Evolutionary conservation across 2,329 filamentous ascomycete genomes (phyloP), one percentile per base, ranked within the genome.

Genomic region (Paraphaeosphaeria sporulosa): DNA sequence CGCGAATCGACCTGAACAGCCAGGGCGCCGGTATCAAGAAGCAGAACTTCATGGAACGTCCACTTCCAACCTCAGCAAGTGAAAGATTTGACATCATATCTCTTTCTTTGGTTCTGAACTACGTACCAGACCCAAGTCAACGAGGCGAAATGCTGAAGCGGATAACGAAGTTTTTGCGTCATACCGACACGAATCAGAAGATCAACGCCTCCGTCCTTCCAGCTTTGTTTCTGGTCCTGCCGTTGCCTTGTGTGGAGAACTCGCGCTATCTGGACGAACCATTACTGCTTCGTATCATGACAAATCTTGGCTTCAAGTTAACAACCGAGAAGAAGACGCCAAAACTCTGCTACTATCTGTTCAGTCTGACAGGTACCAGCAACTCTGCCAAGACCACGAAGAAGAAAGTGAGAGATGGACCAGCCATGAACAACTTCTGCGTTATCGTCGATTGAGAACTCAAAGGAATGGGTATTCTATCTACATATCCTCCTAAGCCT

Each of bases 1-100:
- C 89, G 62, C 87, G 93, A 64, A 97, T 99, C 75, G 95, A 99
- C 74, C 81, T 99, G 58, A 91, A 96, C 78, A 95, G 93, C 61
- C 93, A 96, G 73, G 89, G 89, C 49, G 83, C 89, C 1, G 89
- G 88, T 0, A 99, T 99, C 66, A 75, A 89, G 59, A 88, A 96
- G 76, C 93, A 97, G 74, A 93, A 99, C 76, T 98, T 99, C 72
- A 97, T 99, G 94, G 81, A 92, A 67, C 85, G 93, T 27, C 91
- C 93, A 0, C 77, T 94, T 3, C 94, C 94, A 0, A 75, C 66
- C 8, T 74, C 84, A 23, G 81, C 85, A 6, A 76, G 80, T 0
- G 88, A 93, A 43, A 82, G 82, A 23, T 98, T 98, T 74, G 92
- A 99, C 74, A 87, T 98, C 54, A 90, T 99, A 71, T 97, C 93